These are phyloP conservation scores for Malbranchea zuffiana DNA, from an alignment of 2,329 filamentous ascomycete species.

Conservation along the genomic window DNA sequence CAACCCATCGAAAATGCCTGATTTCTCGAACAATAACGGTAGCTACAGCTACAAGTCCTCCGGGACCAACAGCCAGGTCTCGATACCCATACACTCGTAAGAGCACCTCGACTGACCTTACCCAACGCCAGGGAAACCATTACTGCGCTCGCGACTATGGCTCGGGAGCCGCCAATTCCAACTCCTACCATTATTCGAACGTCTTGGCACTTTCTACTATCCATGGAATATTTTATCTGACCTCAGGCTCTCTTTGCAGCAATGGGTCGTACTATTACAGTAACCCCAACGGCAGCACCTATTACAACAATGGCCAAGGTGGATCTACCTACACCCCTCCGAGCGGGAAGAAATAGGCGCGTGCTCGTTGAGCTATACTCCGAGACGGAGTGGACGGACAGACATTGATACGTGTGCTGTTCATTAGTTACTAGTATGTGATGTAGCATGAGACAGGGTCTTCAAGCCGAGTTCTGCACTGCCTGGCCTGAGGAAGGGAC, in stretches of 20 bases:
- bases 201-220: slow-evolving; percentile 27
- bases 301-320: slow-evolving; percentile 53
- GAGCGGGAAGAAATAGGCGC: slow-evolving; percentile 26
- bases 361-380: too few relatives aligned
- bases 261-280: slow-evolving; percentile 64
- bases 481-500: too few relatives aligned
- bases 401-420: too few relatives aligned
- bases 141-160: slow-evolving; percentile 57
- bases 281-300: slow-evolving; percentile 57
- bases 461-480: too few relatives aligned
- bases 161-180: slow-evolving; percentile 43
- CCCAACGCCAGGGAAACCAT: slow-evolving; percentile 52
- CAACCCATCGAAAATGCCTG: slow-evolving; percentile 5
- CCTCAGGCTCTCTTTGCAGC: slow-evolving; percentile 21
- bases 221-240: background rate
- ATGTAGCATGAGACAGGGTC: too few relatives aligned
- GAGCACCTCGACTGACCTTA: background rate
- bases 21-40: slow-evolving; percentile 9
- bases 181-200: slow-evolving; percentile 56
- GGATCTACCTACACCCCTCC: slow-evolving; percentile 51
- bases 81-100: slow-evolving; percentile 8
- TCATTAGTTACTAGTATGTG: too few relatives aligned
- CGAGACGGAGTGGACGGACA: too few relatives aligned
- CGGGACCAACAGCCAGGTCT: slow-evolving; percentile 55
- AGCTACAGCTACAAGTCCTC: slow-evolving; percentile 33